These are phyloP conservation scores for Leccinum sublutescens DNA, from an alignment of 768 basidiomycete genomes.

Conservation along the genomic window DNA sequence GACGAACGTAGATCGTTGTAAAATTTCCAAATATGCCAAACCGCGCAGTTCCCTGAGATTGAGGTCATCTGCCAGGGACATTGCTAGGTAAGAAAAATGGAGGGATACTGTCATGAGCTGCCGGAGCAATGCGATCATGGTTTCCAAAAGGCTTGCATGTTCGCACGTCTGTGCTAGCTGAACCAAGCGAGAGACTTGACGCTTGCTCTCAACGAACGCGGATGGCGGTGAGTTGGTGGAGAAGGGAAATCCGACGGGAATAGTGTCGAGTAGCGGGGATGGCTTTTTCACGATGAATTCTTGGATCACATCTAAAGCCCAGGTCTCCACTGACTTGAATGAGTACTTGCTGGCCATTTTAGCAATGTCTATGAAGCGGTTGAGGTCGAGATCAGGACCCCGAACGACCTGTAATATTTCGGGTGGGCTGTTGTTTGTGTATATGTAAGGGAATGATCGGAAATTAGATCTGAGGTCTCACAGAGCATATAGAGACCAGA, in stretches of 20 bases:
- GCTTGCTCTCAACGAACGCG: conserved; percentile 40
- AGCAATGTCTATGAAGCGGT: conserved; percentile 58
- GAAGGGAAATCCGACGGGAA: conserved; percentile 33
- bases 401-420: conserved; percentile 50
- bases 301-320: conserved; percentile 73
- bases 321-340: conserved; percentile 71
- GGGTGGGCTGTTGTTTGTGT: conserved; percentile 47
- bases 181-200: conserved; percentile 57
- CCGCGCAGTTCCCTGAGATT: conserved; percentile 59
- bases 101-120: conserved; percentile 62
- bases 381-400: conserved; percentile 49
- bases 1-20: conserved; percentile 52
- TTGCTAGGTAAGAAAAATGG: conserved; percentile 69
- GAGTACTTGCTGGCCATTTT: conserved; percentile 70
- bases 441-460: not conserved
- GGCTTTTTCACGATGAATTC: conserved; percentile 61
- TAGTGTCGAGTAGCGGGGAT: conserved; percentile 47
- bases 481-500: conserved; percentile 78
- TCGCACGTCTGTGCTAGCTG: conserved; percentile 66
- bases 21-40: conserved; percentile 69
- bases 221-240: conserved; percentile 29
- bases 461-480: conserved; percentile 34
- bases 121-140: conserved; percentile 57
- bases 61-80: conserved; percentile 72
- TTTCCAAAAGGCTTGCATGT: conserved; percentile 57